A percentile compares a stretch with the other conserved stretches of the same genome.
Evolutionary conservation across 1,139 yeast genomes (phyloP).

Genomic region (Pneumocystis murina): DNA sequence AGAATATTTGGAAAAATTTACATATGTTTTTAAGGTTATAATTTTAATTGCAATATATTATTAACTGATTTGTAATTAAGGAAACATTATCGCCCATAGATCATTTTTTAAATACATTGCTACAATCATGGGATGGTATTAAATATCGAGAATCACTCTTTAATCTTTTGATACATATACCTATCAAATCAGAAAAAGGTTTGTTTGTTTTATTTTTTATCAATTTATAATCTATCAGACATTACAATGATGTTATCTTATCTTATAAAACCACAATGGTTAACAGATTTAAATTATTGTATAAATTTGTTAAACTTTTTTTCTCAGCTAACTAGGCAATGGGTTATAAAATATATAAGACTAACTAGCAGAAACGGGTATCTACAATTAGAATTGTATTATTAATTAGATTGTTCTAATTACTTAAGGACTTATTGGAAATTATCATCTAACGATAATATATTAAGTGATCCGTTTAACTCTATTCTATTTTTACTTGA

Average conservation of each 20-base stretch:
- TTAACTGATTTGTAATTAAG: slow-evolving; percentile 5
- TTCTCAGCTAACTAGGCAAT: background rate
- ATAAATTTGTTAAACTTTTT: background rate
- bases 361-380: slow-evolving; percentile 17
- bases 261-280: background rate
- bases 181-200: slow-evolving; percentile 4
- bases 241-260: background rate
- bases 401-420: background rate
- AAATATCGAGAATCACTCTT: slow-evolving; percentile 6
- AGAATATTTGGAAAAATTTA: background rate
- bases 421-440: background rate
- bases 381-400: background rate
- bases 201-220: background rate
- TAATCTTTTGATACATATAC: slow-evolving; percentile 6
- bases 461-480: background rate
- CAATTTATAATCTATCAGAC: background rate
- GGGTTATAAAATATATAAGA: slow-evolving; percentile 24
- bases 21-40: slow-evolving; percentile 2
- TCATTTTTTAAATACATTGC: slow-evolving; percentile 6
- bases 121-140: slow-evolving; percentile 11
- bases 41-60: slow-evolving; percentile 4
- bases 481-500: background rate
- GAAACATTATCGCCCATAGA: slow-evolving; percentile 10
- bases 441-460: background rate
- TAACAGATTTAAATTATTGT: background rate